These are phyloP conservation scores for Naganishia liquefaciens DNA, from an alignment of 1,284 basidiomycete genomes.

Conservation along the genomic window DNA sequence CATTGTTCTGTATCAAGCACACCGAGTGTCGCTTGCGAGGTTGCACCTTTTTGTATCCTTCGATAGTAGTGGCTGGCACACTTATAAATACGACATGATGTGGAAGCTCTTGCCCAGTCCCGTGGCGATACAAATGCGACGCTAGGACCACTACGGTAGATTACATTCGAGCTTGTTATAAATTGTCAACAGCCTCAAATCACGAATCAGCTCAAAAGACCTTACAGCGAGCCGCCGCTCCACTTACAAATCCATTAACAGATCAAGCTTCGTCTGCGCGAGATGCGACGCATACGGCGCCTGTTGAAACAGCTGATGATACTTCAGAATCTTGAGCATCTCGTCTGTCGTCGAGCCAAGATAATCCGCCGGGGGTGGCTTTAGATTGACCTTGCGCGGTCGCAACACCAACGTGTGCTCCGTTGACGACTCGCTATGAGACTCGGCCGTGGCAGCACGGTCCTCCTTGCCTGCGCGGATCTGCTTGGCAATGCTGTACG, in stretches of 20 bases:
- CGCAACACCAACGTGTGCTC: constrained; percentile 11
- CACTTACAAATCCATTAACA: constrained; percentile 24
- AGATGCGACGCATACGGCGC: constrained; percentile 26
- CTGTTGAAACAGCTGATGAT: constrained; percentile 24
- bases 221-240: not conserved
- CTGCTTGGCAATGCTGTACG: constrained; percentile 26
- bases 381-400: constrained; percentile 17
- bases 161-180: constrained; percentile 27
- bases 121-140: not conserved
- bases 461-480: constrained; percentile 21
- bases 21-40: constrained; percentile 4
- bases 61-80: constrained; percentile 12
- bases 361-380: constrained; percentile 23
- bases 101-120: not conserved
- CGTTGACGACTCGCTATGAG: not conserved
- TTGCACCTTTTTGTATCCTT: constrained; percentile 9
- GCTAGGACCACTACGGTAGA: not conserved
- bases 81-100: constrained; percentile 11
- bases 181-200: constrained; percentile 16
- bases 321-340: constrained; percentile 19
- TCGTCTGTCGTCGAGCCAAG: constrained; percentile 24
- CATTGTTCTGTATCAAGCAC: not conserved
- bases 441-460: constrained; percentile 14
- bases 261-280: constrained; percentile 20
- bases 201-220: not conserved